Evolutionary conservation across 495 filamentous ascomycete genomes (phyloP), one percentile per base, ranked within the genome.

Genomic region (Emericellopsis terricola): DNA sequence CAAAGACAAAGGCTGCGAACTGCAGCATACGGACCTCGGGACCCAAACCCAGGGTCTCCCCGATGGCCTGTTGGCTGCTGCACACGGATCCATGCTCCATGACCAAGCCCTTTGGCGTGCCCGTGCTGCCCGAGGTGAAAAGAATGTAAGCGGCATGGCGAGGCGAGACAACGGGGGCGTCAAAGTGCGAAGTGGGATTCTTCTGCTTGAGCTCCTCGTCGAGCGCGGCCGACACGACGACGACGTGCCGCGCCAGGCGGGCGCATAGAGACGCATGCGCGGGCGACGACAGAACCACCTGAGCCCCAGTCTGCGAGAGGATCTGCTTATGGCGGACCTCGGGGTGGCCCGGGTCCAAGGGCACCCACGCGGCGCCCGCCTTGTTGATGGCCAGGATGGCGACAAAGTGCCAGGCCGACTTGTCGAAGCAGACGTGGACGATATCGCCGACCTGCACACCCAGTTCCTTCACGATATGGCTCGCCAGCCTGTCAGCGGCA

Each of bases 301-400:
- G 0, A 52, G 33, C n/a, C n/a, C 23, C 23, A 6, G 23, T 26
- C 6, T 37, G 14, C 4, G 43, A 39, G 8, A 53, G 16, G 26
- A 57, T 41, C 10, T 37, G 40, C 18, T 44, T 51, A n/a, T 71
- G 47, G 2, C 73, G 62, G 30, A 55, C 47, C 8, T 46, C 47
- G 11, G 76, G 72, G 31, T 73, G 57, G 0, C 54, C 53, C 9
- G 65, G 58, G 40, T 76, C 69, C 4, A 78, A 44, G 0, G 60
- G 64, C 0, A 71, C 58, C 37, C 68, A 68, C 1, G 56, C 65
- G n/a, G 59, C 69, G n/a, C 71, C 72, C 4, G 69, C 62, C 40
- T 64, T 67, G 7, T 65, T 49, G 17, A 75, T 57, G 4, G 63
- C 68, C 2, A 73, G 30, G 45, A 67, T 57, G 1, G 65, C 51